Base-by-base conservation (phyloP, 2,329 filamentous ascomycete genomes). In the Amylocarpus encephaloides region DNA sequence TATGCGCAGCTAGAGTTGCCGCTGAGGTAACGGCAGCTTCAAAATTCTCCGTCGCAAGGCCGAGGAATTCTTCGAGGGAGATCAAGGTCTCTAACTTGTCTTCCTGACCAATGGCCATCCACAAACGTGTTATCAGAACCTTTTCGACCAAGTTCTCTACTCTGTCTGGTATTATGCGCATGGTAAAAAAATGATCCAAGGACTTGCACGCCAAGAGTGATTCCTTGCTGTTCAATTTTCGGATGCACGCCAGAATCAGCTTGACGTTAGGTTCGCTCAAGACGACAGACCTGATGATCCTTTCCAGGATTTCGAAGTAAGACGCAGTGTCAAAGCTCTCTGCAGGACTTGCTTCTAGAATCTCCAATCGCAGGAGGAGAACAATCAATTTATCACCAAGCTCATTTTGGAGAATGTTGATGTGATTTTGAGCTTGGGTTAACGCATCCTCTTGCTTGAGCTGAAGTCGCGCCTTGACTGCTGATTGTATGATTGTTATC, bases 81-180 rank as follows among this genome's bases (percentile, higher is more conserved):
- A 67, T 61, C n/a, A 75, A 54, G 3, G 58, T 56, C 33, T 71
- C 65, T 12, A 60, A 56, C 6, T 53, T 53, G 16, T 59, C 68
- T 48, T 58, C 71, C n/a, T 70, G 73, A 47, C 71, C 71, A 0
- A 78, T 80, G 5, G 74, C 70, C 63, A 89, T 79, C 76, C 82
- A 85, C 5, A 89, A 69, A 2, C 86, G 77, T 5, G 80, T 81
- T 15, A 94, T 73, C 10, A 90, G 66, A 0, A 78, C 74, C 58
- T 80, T 85, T 52, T 91, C 87, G 30, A 88, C 71, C 82, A 83
- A 88, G 2, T 73, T 70, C 1, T 67, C 55, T n/a, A 75, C 74
- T 3, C 71, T 72, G 47, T 73, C 68, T 51, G 70, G 58, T 53
- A 80, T 57, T 19, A 90, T 64, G 22, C 79, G 73, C n/a, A 73